Percentiles rank a stretch among this genome's conserved stretches.
phyloP scores from a whole-genome alignment of 2,329 filamentous ascomycete species.

The Apiospora hydei region DNA sequence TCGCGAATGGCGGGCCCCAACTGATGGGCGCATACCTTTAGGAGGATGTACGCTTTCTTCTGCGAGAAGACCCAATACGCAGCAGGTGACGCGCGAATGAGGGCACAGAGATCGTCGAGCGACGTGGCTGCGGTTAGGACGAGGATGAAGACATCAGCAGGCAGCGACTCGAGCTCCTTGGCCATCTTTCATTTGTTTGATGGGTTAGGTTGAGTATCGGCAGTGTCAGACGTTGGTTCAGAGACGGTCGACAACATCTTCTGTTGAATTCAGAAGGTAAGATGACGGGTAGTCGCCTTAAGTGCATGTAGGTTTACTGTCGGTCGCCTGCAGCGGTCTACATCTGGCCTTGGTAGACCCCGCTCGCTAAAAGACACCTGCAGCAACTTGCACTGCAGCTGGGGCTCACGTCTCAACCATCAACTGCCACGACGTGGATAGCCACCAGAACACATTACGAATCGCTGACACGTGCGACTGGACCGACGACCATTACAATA shows the following conservation, averaged over 20 bases:
- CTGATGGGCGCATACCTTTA: neutral
- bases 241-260: too few relatives aligned
- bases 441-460: too few relatives aligned
- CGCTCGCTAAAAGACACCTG: neutral
- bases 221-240: too few relatives aligned
- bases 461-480: too few relatives aligned
- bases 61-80: neutral
- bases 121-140: neutral
- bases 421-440: too few relatives aligned
- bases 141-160: conserved; percentile 4
- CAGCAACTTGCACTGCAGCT: too few relatives aligned
- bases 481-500: too few relatives aligned
- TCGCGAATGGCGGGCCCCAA: neutral
- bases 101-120: neutral
- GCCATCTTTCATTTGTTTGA: neutral
- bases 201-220: too few relatives aligned
- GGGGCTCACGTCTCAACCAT: too few relatives aligned
- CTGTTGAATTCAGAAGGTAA: neutral
- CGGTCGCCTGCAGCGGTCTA: neutral
- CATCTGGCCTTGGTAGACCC: neutral
- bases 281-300: too few relatives aligned
- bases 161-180: neutral
- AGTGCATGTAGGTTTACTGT: neutral
- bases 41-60: neutral
- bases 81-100: neutral